Evolutionary conservation across 306 rosid species (phyloP).

Genomic region (Rosa lucieae): DNA sequence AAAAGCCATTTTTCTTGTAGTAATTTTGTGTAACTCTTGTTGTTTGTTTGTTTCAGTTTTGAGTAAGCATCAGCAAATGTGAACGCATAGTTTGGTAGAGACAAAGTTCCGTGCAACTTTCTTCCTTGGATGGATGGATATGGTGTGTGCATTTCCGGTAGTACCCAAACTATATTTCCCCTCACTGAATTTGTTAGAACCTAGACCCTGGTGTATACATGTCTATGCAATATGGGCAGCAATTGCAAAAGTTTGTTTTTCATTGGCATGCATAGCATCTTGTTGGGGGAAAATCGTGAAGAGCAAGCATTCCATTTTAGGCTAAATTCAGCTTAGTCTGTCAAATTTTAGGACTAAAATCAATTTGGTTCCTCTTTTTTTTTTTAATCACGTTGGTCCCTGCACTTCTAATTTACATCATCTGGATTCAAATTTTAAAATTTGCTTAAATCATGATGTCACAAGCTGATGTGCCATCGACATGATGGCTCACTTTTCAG

Average conservation of each 20-base stretch:
- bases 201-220: neutral
- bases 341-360: too few relatives aligned
- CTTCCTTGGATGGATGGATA: neutral
- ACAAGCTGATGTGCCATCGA: too few relatives aligned
- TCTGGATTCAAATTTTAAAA: too few relatives aligned
- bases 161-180: neutral
- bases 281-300: neutral
- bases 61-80: neutral
- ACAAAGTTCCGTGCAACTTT: neutral
- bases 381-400: too few relatives aligned
- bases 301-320: neutral
- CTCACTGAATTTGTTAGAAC: neutral
- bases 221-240: neutral
- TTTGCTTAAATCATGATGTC: too few relatives aligned
- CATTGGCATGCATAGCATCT: neutral
- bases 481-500: too few relatives aligned
- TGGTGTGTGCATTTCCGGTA: neutral
- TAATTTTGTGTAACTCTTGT: neutral
- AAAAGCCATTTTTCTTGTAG: too few relatives aligned
- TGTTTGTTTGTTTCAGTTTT: neutral
- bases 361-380: too few relatives aligned
- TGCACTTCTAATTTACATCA: too few relatives aligned
- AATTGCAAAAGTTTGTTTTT: neutral
- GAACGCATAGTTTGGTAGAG: too few relatives aligned
- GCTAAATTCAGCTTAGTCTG: too few relatives aligned